A percentile compares a stretch with the other conserved stretches of the same genome.
Evolutionary conservation across 345 rosid species (phyloP).

Genomic region (Microthlaspi erraticum): DNA sequence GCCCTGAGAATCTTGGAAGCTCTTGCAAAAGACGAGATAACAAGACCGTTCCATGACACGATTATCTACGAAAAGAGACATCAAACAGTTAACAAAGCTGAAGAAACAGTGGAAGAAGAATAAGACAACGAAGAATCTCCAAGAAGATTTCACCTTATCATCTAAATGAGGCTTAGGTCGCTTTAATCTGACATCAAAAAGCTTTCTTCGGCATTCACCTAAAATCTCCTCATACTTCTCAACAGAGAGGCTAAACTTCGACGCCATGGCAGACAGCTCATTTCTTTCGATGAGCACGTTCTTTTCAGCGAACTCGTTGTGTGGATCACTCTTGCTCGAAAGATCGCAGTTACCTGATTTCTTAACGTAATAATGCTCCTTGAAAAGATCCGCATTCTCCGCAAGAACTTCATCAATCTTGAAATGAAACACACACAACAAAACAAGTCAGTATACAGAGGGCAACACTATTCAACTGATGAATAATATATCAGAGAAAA

Average conservation of each 20-base stretch:
- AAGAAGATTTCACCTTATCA: slow-evolving; percentile 64
- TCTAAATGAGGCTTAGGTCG: slow-evolving; percentile 93
- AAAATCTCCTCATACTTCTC: slow-evolving; percentile 70
- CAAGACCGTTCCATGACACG: slow-evolving; percentile 95
- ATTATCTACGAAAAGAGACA: slow-evolving; percentile 62
- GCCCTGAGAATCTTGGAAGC: slow-evolving; percentile 76
- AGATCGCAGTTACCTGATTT: slow-evolving; percentile 86
- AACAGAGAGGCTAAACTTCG: slow-evolving; percentile 60
- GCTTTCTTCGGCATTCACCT: slow-evolving; percentile 78
- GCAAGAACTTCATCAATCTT: slow-evolving; percentile 83
- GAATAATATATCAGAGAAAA: slow-evolving; percentile 14
- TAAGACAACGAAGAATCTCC: neutral
- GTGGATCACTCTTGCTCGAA: slow-evolving; percentile 85
- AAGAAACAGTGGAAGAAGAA: slow-evolving; percentile 29
- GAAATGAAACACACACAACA: slow-evolving; percentile 14
- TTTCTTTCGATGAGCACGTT: slow-evolving; percentile 84
- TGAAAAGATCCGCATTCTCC: slow-evolving; percentile 72
- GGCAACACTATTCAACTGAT: neutral
- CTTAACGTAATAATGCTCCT: slow-evolving; percentile 82
- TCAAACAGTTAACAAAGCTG: slow-evolving; percentile 9
- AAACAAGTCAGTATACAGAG: neutral
- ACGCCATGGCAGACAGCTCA: slow-evolving; percentile 65
- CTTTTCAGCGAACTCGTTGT: slow-evolving; percentile 75
- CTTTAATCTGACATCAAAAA: slow-evolving; percentile 65
- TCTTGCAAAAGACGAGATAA: slow-evolving; percentile 82